phyloP scores from a whole-genome alignment of 1,139 yeast species.

The Blastobotrys indianensis region DNA sequence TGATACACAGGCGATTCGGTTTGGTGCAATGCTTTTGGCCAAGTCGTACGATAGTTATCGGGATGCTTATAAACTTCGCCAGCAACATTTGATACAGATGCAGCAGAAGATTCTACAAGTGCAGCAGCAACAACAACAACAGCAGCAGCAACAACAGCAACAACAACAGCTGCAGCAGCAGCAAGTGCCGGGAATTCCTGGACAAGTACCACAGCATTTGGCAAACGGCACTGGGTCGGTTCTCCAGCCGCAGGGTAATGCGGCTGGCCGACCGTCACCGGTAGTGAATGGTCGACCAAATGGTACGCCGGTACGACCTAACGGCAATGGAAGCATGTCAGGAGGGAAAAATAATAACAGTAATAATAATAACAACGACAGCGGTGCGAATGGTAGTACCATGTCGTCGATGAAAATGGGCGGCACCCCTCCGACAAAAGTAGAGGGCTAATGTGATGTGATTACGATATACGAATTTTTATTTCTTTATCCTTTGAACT shows the following conservation, averaged over 20 bases:
- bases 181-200: too few relatives aligned
- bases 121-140: slow-evolving; percentile 16
- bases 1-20: slow-evolving; percentile 82
- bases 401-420: slow-evolving; percentile 8
- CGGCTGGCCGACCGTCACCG: slow-evolving; percentile 12
- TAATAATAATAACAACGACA: not conserved
- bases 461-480: not conserved
- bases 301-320: too few relatives aligned
- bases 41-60: slow-evolving; percentile 73
- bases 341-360: not conserved
- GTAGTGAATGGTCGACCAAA: not conserved
- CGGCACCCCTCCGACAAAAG: slow-evolving; percentile 15
- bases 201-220: too few relatives aligned
- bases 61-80: slow-evolving; percentile 40
- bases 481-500: not conserved
- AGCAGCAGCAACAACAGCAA: slow-evolving; percentile 20
- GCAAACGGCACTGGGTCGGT: too few relatives aligned
- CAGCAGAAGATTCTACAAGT: slow-evolving; percentile 19
- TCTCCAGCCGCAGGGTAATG: too few relatives aligned
- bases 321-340: too few relatives aligned
- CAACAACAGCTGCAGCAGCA: slow-evolving; percentile 20
- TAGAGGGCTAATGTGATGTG: slow-evolving; percentile 11
- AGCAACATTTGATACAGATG: slow-evolving; percentile 26
- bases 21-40: slow-evolving; percentile 84
- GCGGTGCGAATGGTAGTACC: not conserved